Percentiles rank a stretch among this genome's conserved stretches.
phyloP scores from a whole-genome alignment of 305 asterid species.

The Fraxinus sp. region DNA sequence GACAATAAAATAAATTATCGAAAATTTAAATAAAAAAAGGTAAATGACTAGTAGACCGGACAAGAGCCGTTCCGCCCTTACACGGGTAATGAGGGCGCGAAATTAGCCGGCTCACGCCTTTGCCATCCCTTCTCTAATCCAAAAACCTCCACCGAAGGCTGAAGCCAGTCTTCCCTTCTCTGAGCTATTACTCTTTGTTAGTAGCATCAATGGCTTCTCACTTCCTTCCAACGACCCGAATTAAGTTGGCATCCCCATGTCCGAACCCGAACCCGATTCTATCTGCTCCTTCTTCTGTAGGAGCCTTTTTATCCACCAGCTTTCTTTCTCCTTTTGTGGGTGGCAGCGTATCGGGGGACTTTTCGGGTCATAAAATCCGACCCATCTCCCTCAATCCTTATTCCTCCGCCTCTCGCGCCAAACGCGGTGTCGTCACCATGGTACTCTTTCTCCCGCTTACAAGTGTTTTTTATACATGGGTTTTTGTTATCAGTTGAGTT shows the following conservation, averaged over 20 bases:
- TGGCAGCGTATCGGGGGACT: conserved; percentile 50
- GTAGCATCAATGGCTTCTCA: conserved; percentile 47
- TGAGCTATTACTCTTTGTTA: background rate
- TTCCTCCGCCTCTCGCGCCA: conserved; percentile 37
- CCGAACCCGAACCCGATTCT: conserved; percentile 29
- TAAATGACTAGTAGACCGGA: no score
- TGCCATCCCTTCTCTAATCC: background rate
- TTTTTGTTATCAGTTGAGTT: background rate
- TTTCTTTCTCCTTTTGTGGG: conserved; percentile 56
- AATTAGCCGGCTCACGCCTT: no score
- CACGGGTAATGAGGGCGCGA: no score
- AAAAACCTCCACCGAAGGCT: background rate
- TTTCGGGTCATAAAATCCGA: conserved; percentile 63
- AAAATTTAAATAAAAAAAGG: no score
- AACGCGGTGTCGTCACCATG: conserved; percentile 77
- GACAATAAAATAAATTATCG: no score
- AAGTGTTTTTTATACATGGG: background rate
- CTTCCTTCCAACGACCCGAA: conserved; percentile 44
- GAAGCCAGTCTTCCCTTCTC: background rate
- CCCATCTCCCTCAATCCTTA: conserved; percentile 53
- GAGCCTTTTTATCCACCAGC: conserved; percentile 38
- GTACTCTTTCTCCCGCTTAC: conserved; percentile 28
- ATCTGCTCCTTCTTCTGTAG: conserved; percentile 26
- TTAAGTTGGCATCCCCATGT: conserved; percentile 19
- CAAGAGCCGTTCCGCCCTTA: no score